Base-by-base conservation (phyloP, 1,284 basidiomycete genomes). In the Pseudozyma thailandica region DNA sequence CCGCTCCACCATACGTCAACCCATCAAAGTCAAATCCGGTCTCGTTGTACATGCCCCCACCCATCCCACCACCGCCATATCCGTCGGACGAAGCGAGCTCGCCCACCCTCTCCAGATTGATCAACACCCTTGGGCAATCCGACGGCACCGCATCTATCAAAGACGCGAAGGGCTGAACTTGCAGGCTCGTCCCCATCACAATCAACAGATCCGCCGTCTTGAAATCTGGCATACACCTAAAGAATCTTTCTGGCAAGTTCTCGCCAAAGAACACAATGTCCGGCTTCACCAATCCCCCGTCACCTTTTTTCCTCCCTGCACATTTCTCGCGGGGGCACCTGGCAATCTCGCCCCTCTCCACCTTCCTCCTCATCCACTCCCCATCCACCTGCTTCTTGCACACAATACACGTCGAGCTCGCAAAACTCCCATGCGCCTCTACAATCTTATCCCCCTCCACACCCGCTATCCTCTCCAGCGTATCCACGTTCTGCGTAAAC, bases 151-250 rank as follows among this genome's bases (percentile, higher is more conserved):
- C 75, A 57, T 85, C 78, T 18, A 87, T 82, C 1, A 88, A 80
- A 1, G 83, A 83, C 2, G 87, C 86, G 72, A 88, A 88, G 2
- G 87, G 87, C 23, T 87, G 85, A 2, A 87, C 87, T 51, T 89
- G 90, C 25, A 95, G 86, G 2, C 93, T 95, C 0, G 95, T 98
- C 25, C 95, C 95, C 72, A 98, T 89, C 27, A 97, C 89, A 72
- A 98, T 89, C 18, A 98, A 87, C 10, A 98, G 86, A 82, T 98
- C 93, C 2, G 92, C 92, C 20, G 77, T 37, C 3, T 86, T 78
- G 25, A 86, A 84, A 37, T 86, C 85, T 58, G 82, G 55, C 7
- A 79, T 53, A 31, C 72, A 62, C 9, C 60, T 31, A 47, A 82
- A 82, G 58, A 83, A 83, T 2, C 72, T 60, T 5, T 64, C 45